Percentiles rank a stretch among this genome's conserved stretches.
Evolutionary conservation across 108 stramenopile species (phyloP).

Genomic region (Fistulifera pelliculosa): DNA sequence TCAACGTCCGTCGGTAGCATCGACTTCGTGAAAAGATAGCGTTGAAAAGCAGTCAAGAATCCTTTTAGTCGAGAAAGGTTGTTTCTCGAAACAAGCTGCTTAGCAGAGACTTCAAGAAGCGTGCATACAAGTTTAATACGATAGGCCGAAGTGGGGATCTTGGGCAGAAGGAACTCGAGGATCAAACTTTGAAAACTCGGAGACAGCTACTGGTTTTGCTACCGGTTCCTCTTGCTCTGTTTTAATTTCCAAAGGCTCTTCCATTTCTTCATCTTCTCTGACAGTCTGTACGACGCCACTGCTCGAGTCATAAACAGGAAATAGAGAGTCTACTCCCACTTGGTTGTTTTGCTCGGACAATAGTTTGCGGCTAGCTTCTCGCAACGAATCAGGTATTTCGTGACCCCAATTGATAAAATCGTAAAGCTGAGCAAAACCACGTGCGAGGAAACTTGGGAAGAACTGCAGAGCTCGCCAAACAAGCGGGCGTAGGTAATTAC

Average conservation of each 20-base stretch:
- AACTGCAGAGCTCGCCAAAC: conserved; percentile 80
- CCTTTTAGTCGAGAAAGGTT: conserved; percentile 50
- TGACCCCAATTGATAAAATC: conserved; percentile 85
- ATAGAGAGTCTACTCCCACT: conserved; percentile 5
- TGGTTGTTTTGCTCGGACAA: conserved; percentile 2
- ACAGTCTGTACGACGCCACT: conserved; percentile 54
- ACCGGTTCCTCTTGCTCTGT: conserved; percentile 19
- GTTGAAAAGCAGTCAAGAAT: conserved; percentile 77
- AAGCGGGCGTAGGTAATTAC: conserved; percentile 76
- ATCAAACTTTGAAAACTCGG: conserved; percentile 71
- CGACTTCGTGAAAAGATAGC: conserved; percentile 91
- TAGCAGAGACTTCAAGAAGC: conserved; percentile 67
- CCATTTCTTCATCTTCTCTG: conserved; percentile 78
- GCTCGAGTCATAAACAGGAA: conserved; percentile 30
- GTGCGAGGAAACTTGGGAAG: conserved; percentile 55
- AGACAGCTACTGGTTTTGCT: conserved; percentile 48
- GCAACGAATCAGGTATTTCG: conserved; percentile 71
- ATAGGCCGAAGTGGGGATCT: conserved; percentile 82
- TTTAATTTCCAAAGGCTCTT: conserved; percentile 17
- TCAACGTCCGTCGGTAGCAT: conserved; percentile 85
- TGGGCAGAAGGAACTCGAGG: conserved; percentile 72
- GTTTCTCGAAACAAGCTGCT: conserved; percentile 50
- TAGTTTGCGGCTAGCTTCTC: conserved; percentile 45
- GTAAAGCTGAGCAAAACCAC: conserved; percentile 72
- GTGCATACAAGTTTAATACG: conserved; percentile 82